Base-by-base conservation (phyloP, 805 yeast species). In the Diddensiella transvaalensis region DNA sequence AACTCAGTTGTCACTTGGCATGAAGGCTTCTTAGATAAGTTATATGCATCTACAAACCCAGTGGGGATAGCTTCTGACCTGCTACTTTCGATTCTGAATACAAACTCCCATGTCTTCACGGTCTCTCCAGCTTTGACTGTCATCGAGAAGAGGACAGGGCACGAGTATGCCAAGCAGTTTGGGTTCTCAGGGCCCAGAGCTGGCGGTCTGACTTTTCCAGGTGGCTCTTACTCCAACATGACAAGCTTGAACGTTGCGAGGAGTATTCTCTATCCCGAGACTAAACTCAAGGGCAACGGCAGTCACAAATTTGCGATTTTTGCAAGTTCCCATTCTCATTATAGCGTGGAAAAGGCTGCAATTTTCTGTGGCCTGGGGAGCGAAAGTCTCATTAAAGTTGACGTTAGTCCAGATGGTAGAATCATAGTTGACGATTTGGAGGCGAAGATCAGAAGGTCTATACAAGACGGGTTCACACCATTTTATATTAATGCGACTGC, bases 181-280 rank as follows among this genome's bases (percentile, higher is more conserved):
- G 82, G 86, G 0, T 85, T 75, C 57, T n/a, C 45, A 2, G 76
- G 75, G 3, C 68, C 68, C 2, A 68, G 71, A 26, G 78, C 90
- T 40, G 96, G 95, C 22, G 96, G 96, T 0, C 68, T 87, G 55
- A 87, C 96, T 0, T 85, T 87, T 62, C 77, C 88, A 18, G 96
- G 96, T 17, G 96, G 96, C 0, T 83, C 91, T 3, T 87, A 89
- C 82, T 85, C 95, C 4, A 87, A 87, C 64, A 76, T 84, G 46
- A 87, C 93, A 2, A 78, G 87, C 49, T 60, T 87, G 67, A 90
- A 85, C 53, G 80, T 82, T 60, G 96, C 96, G 0, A 71, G 95
- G 56, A 72, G 84, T 37, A 66, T 75, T 35, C 63, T 75, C 51
- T 83, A 60, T 59, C 95, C 95, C 0, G 84, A 83, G 6, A 83